A percentile compares a stretch with the other conserved stretches of the same genome.
Conservation (phyloP, 225 moss, liverwort and hornwort species). For the Marchantia polymorpha region DNA sequence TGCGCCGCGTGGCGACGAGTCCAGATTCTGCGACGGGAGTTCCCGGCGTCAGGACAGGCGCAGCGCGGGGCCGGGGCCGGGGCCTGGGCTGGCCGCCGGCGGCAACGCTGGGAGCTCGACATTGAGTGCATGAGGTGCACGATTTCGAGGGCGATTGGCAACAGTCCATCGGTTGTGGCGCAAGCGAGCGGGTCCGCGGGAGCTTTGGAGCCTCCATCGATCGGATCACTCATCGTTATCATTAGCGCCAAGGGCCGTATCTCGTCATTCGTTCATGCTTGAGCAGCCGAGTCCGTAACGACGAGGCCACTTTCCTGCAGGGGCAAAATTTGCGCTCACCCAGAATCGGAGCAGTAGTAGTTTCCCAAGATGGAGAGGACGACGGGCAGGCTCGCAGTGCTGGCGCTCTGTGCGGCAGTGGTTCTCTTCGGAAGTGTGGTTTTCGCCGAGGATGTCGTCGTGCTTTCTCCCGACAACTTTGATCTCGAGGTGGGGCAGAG, state of each 20-base stretch:
- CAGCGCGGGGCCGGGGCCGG: too few relatives aligned
- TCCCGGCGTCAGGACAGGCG: not conserved
- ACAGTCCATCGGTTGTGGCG: not conserved
- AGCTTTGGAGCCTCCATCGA: not conserved
- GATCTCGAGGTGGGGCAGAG: slow-evolving; percentile 72
- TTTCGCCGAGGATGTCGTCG: slow-evolving; percentile 63
- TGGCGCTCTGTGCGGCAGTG: slow-evolving; percentile 31
- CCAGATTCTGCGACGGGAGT: not conserved
- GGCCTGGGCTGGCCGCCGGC: not conserved
- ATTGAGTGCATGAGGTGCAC: not conserved
- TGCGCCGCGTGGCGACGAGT: not conserved
- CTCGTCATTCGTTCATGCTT: not conserved
- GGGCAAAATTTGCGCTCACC: not conserved
- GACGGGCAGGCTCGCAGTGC: slow-evolving; percentile 16
- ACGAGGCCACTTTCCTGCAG: not conserved
- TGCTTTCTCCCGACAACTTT: slow-evolving; percentile 70
- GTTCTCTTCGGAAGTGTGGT: slow-evolving; percentile 19
- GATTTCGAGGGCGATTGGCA: not conserved
- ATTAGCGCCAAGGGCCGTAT: too few relatives aligned
- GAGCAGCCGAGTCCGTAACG: not conserved
- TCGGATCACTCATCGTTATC: not conserved
- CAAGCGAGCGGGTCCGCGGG: not conserved
- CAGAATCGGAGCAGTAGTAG: not conserved
- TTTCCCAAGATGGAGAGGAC: slow-evolving; percentile 48
- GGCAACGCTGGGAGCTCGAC: not conserved